Evolutionary conservation across 805 yeast genomes (phyloP), one percentile per base, ranked within the genome.

Genomic region (Metschnikowia dekortorum): DNA sequence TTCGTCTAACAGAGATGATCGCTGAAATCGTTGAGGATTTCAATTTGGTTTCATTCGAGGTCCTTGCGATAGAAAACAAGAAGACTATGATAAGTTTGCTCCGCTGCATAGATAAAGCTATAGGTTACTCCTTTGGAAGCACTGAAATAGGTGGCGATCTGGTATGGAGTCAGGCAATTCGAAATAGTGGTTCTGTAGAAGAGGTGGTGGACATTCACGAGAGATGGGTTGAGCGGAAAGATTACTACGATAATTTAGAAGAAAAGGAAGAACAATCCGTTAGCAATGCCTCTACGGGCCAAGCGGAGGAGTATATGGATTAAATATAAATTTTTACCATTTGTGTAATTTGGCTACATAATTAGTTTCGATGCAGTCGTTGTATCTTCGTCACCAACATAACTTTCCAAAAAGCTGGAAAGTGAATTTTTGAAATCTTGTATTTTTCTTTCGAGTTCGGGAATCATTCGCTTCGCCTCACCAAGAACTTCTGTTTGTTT

Each of bases 61-160:
- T 94, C 1, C 68, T 94, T 39, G 81, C 96, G 0, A 86, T 94
- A 3, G 98, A 94, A 61, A 95, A 94, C 65, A 94, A 94, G 62
- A 82, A 83, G 52, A 83, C 94, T 32, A 94, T 94, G 98, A 91
- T 94, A 31, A 78, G 85, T 46, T 67, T 94, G 35, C 75, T 94
- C 40, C 76, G 86, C 13, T 74, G 81, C 1, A 81, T 94, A 8
- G 99, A 94, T 63, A 91, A 87, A 63, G 92, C 97, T 2, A 88
- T 85, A 59, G 99, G 99, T 0, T 94, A 94, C 64, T 79, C 87
- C 57, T 89, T 89, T 71, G 99, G 99, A 0, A 75, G 91, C 1
- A 87, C 90, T 31, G 99, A 94, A 59, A 76, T 92, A 7, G 96
- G 97, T 2, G 99, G 98, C n/a, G 99, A 94, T 63, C 81, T 92